Evolutionary conservation across 768 basidiomycete genomes (phyloP).

Genomic region (Tricholoma terreum): DNA sequence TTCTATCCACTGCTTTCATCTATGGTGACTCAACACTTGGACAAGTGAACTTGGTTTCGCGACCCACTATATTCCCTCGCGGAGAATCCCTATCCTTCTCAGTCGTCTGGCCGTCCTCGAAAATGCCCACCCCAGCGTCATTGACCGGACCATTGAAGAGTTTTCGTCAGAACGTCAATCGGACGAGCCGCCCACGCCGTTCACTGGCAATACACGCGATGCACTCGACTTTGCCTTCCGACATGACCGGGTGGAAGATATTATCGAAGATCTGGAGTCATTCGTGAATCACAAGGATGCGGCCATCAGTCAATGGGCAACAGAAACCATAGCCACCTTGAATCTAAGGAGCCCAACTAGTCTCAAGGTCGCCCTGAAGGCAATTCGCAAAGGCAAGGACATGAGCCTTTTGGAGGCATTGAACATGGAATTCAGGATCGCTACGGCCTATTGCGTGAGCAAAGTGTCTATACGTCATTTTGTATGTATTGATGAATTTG

Average conservation of each 20-base stretch:
- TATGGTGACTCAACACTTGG: neutral
- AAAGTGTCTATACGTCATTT: constrained; percentile 5
- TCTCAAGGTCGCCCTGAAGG: constrained; percentile 82
- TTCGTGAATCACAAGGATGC: constrained; percentile 38
- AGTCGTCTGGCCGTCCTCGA: constrained; percentile 62
- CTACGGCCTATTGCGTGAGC: constrained; percentile 87
- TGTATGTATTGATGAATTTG: constrained; percentile 13
- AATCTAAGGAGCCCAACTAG: constrained; percentile 84
- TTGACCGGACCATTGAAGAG: constrained; percentile 61
- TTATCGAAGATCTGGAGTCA: constrained; percentile 54
- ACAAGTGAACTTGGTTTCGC: constrained; percentile 87
- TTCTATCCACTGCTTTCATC: constrained; percentile 12
- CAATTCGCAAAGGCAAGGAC: constrained; percentile 67
- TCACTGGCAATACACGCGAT: constrained; percentile 61
- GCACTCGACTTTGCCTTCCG: constrained; percentile 83
- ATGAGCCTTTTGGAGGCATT: constrained; percentile 64
- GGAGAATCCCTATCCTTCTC: constrained; percentile 68
- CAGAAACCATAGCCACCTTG: constrained; percentile 59
- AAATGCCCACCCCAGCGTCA: constrained; percentile 33
- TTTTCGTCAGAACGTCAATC: constrained; percentile 70
- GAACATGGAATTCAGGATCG: constrained; percentile 85
- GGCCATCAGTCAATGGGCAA: constrained; percentile 70
- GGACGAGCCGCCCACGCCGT: constrained; percentile 48
- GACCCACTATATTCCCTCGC: constrained; percentile 86
- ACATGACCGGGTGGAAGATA: constrained; percentile 66